phyloP scores from a whole-genome alignment of 2,329 filamentous ascomycete genomes.

The Claviceps monticola region DNA sequence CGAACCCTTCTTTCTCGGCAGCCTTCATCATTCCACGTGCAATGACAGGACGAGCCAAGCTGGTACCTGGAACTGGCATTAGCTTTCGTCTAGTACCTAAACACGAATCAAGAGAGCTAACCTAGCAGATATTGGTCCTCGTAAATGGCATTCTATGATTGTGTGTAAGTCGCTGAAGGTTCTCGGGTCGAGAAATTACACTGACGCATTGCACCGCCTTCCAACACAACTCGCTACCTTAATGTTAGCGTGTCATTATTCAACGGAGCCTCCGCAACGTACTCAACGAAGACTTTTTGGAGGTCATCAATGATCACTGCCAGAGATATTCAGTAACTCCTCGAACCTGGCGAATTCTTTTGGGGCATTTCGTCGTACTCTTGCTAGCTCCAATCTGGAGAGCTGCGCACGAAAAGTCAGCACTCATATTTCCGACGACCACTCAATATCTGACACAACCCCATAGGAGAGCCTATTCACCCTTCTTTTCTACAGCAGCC shows the following conservation, averaged over 20 bases:
- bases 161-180: neutral
- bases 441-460: conserved; percentile 9
- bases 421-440: neutral
- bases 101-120: neutral
- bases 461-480: conserved; percentile 20
- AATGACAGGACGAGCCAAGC: conserved; percentile 52
- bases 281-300: conserved; percentile 57
- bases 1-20: conserved; percentile 15
- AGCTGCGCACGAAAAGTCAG: neutral
- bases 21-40: conserved; percentile 33
- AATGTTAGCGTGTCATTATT: neutral
- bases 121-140: conserved; percentile 35
- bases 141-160: conserved; percentile 35
- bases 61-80: conserved; percentile 27
- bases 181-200: neutral
- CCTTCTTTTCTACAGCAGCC: conserved; percentile 55
- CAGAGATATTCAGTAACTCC: neutral
- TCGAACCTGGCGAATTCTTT: neutral
- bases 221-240: conserved; percentile 46
- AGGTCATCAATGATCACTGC: conserved; percentile 45
- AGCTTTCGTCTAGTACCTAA: neutral
- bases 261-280: neutral
- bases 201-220: conserved; percentile 45
- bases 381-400: neutral
- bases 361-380: neutral